Base-by-base conservation (phyloP, 2,329 filamentous ascomycete species). In the Fusarium algeriense region DNA sequence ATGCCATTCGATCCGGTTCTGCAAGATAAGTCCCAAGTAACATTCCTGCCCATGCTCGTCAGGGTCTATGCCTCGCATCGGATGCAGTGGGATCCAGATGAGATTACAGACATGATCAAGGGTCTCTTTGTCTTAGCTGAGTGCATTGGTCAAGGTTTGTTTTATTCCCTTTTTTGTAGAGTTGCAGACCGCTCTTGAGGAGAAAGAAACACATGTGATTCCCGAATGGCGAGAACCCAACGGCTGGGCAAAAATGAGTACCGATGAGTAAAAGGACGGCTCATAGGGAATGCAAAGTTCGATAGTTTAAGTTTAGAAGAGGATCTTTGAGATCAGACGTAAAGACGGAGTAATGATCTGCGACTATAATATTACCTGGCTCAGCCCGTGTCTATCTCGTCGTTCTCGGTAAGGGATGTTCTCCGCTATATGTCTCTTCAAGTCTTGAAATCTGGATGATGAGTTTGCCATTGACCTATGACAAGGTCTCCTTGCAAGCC, bases 301-400 rank as follows among this genome's bases (percentile, higher is more conserved):
- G 23, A 45, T 32, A n/a, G 52, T n/a, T 32, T 8, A 26, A 45
- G 28, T 32, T 15, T n/a, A 26, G 52, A 32, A 44, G 11, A 26
- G 20, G 9, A 37, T 15, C 14, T 7, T 15, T 26, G 20, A 2
- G 12, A 11, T 10, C 13, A 2, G 12, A 30, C 14, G 10, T 17
- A 54, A 11, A 19, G 7, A 50, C 14, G 3, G 9, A 38, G 17
- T 28, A 15, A 34, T 45, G 26, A 32, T 44, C 28, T 26, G 48
- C 32, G 48, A 37, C 48, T 38, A 38, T 52, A 38, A 52, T 52
- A n/a, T 52, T 52, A 52, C 48, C 37, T 52, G 20, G 32, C 13
- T 38, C 32, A 52, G 32, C 20, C 20, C 20, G 20, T 38, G 52
- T 54, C 28, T 45, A 34, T 10, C 12, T 34, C 9, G 0, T 32